phyloP scores from a whole-genome alignment of 225 moss, liverwort and hornwort species.

The Sphagnum contortum region DNA sequence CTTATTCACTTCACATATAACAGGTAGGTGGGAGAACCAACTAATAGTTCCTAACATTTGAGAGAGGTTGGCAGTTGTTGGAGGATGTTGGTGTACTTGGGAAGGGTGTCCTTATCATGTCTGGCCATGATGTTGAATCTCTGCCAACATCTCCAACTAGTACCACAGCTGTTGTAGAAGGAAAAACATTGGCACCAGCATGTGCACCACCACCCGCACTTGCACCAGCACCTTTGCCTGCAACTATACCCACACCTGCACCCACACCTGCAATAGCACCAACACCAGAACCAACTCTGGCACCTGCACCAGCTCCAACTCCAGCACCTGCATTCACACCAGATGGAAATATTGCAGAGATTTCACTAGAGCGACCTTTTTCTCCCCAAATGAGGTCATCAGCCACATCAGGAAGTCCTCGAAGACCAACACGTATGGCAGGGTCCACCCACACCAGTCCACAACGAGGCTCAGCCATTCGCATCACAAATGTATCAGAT shows the following conservation, averaged over 20 bases:
- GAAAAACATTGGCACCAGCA: neutral
- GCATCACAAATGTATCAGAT: constrained; percentile 52
- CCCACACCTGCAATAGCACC: neutral
- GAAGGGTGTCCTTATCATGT: constrained; percentile 76
- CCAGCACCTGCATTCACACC: too few relatives aligned
- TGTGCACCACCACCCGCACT: neutral
- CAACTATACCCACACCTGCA: neutral
- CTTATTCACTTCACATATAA: too few relatives aligned
- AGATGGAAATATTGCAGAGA: neutral
- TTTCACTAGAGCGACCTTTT: constrained; percentile 1
- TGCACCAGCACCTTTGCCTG: constrained; percentile 1
- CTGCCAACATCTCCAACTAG: constrained; percentile 12
- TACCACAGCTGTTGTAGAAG: neutral
- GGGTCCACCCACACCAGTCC: constrained; percentile 8
- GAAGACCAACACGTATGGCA: constrained; percentile 12
- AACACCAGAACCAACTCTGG: neutral
- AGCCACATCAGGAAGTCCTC: neutral
- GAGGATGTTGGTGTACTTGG: constrained; percentile 78
- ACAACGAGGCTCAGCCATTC: constrained; percentile 25
- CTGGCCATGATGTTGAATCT: constrained; percentile 58
- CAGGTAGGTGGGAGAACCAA: neutral
- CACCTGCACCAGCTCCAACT: neutral
- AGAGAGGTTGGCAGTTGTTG: constrained; percentile 26
- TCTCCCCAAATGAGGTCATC: neutral
- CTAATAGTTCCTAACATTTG: too few relatives aligned